Evolutionary conservation across 768 basidiomycete genomes (phyloP).

Genomic region (Hirschioporus abietinus): DNA sequence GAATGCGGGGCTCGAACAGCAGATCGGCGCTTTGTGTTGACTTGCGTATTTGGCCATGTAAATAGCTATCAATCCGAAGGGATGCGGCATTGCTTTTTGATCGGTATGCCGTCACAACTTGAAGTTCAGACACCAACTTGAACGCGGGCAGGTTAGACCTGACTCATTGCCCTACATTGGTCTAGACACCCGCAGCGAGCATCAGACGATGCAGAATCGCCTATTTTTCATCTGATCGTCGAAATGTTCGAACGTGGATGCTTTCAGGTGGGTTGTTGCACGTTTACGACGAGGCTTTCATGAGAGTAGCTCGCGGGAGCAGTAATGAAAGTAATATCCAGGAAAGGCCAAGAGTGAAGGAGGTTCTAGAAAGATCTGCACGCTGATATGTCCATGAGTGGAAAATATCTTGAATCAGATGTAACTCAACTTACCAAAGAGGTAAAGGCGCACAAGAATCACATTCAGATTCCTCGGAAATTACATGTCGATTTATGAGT

Average conservation of each 20-base stretch:
- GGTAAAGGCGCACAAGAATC: not conserved
- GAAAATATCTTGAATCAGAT: not conserved
- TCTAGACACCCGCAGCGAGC: not conserved
- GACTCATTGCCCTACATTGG: not conserved
- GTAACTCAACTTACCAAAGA: not conserved
- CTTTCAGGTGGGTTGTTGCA: not conserved
- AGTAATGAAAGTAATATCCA: not conserved
- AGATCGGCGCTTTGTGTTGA: not conserved
- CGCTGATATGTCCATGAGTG: not conserved
- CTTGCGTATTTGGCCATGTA: not conserved
- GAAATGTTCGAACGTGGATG: not conserved
- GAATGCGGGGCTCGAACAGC: not conserved
- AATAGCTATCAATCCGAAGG: not conserved
- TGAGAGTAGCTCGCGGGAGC: not conserved
- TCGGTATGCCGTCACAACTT: not conserved
- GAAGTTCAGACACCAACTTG: not conserved
- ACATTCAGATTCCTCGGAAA: not conserved
- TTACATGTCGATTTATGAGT: not conserved
- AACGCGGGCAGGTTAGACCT: not conserved
- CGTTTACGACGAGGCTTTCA: not conserved
- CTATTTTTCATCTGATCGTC: not conserved
- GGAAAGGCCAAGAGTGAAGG: not conserved
- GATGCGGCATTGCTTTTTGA: not conserved
- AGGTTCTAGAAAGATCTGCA: not conserved
- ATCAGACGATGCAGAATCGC: not conserved